Conservation (phyloP, 352 stramenopile genomes). For the Lagenidium giganteum region DNA sequence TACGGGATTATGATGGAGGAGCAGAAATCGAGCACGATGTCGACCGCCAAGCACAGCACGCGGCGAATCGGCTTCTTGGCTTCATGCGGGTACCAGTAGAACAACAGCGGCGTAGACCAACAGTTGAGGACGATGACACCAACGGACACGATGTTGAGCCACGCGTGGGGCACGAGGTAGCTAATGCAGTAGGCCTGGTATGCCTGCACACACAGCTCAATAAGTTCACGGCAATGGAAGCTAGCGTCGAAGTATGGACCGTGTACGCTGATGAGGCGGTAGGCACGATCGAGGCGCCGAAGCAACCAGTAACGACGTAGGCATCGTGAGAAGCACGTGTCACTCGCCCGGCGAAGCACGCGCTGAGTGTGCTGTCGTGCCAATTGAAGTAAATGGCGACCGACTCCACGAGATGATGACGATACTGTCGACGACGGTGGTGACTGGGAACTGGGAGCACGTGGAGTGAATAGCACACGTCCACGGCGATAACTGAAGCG, state of each 20-base stretch:
- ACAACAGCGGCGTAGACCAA: constrained; percentile 32
- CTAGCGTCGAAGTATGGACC: constrained; percentile 1
- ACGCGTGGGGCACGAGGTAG: constrained; percentile 9
- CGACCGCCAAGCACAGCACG: constrained; percentile 22
- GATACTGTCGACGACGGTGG: too few species aligned
- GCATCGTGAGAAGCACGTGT: too few species aligned
- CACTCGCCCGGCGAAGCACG: too few species aligned
- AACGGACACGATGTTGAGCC: constrained; percentile 18
- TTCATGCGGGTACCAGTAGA: constrained; percentile 10
- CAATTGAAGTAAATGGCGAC: too few species aligned
- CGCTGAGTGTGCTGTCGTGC: too few species aligned
- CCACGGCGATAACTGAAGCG: too few species aligned
- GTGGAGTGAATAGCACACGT: too few species aligned
- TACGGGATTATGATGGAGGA: constrained; percentile 2
- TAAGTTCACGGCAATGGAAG: constrained; percentile 8
- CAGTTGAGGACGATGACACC: constrained; percentile 27
- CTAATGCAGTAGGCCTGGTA: constrained; percentile 17
- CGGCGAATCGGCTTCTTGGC: constrained; percentile 15
- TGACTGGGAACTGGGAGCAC: too few species aligned
- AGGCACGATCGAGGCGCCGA: too few species aligned
- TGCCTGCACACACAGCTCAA: constrained; percentile 19
- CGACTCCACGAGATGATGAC: too few species aligned
- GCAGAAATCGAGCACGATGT: constrained; percentile 25
- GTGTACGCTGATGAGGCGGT: background rate
- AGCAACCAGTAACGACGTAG: too few species aligned